Conservation (phyloP, 176 grass and related monocot species). For the Ensete ventricosum region DNA sequence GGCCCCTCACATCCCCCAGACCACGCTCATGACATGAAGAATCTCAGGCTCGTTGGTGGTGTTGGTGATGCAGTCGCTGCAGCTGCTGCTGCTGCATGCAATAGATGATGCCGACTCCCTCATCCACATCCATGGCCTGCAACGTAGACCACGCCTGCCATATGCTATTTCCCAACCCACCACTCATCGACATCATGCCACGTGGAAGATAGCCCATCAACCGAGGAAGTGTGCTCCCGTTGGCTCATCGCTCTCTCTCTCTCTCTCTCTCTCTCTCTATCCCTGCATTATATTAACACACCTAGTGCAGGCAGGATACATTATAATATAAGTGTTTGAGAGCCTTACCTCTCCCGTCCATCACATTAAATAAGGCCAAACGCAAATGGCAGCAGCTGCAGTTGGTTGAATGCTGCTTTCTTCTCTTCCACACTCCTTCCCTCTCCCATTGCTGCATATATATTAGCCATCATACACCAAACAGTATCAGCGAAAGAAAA, state of each 20-base stretch:
- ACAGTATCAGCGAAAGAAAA: not conserved
- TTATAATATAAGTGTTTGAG: not conserved
- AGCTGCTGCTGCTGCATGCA: not conserved
- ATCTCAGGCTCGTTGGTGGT: not conserved
- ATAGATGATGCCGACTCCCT: not conserved
- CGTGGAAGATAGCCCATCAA: not conserved
- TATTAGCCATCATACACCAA: not conserved
- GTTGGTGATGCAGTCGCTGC: not conserved
- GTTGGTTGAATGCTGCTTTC: conserved; percentile 4
- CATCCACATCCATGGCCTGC: not conserved
- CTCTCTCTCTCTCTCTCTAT: not conserved
- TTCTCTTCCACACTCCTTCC: not conserved
- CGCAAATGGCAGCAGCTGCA: not conserved
- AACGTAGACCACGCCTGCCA: not conserved
- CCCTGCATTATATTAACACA: not conserved
- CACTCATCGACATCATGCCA: not conserved
- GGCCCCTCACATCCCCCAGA: not conserved
- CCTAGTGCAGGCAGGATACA: not conserved
- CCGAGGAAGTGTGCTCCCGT: too few relatives aligned
- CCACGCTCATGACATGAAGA: not conserved
- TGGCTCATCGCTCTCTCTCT: not conserved
- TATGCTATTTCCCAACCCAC: not conserved
- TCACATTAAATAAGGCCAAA: conserved; percentile 4
- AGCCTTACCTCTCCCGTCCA: not conserved
- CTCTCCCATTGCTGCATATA: not conserved